Evolutionary conservation across 1,139 yeast genomes (phyloP).

Genomic region (Geotrichum siamense): DNA sequence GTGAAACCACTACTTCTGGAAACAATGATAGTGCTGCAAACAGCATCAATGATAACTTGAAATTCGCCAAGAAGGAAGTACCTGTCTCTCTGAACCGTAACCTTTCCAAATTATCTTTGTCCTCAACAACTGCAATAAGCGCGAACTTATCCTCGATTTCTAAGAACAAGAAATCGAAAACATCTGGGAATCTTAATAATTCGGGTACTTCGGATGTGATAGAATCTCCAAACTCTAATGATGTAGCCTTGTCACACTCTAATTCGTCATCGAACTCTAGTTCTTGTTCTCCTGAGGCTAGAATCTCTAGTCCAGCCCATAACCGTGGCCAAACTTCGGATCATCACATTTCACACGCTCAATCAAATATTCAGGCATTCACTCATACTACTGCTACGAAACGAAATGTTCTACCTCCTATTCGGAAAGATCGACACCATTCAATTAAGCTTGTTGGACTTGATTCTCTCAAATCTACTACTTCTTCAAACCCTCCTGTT

Average conservation of each 20-base stretch:
- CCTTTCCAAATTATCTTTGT: not conserved
- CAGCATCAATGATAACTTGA: not conserved
- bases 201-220: not conserved
- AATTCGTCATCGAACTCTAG: not conserved
- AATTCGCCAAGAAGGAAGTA: not conserved
- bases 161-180: not conserved
- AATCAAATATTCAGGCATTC: too few relatives aligned
- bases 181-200: too few relatives aligned
- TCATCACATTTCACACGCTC: not conserved
- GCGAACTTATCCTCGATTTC: not conserved
- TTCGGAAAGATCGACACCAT: not conserved
- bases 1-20: too few relatives aligned
- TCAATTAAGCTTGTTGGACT: not conserved
- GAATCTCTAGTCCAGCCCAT: not conserved
- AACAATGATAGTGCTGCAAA: too few relatives aligned
- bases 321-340: not conserved
- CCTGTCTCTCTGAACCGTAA: not conserved
- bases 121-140: not conserved
- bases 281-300: not conserved
- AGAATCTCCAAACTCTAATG: slow-evolving; percentile 2
- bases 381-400: not conserved
- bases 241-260: not conserved
- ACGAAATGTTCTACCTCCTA: not conserved
- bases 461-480: not conserved
- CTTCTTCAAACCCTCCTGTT: not conserved